These are phyloP conservation scores for Sindora glabra DNA, from an alignment of 306 rosid genomes.

Conservation along the genomic window DNA sequence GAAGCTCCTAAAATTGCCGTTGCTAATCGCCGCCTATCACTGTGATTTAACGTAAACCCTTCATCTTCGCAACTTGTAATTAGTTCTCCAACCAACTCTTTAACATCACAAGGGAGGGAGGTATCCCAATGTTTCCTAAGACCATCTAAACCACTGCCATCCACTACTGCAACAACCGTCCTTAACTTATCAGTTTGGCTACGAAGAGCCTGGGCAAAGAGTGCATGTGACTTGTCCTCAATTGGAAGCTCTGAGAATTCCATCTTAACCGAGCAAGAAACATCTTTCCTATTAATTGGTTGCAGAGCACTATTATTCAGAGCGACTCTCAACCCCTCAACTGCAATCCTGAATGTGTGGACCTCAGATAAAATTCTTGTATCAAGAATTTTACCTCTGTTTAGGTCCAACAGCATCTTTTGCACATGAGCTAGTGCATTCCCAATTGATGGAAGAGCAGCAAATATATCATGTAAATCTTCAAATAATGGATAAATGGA, in stretches of 20 bases:
- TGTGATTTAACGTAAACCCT: conserved; percentile 12
- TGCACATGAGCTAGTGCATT: conserved; percentile 36
- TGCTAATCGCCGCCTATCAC: conserved; percentile 20
- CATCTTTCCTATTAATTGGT: conserved; percentile 18
- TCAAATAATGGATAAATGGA: conserved; percentile 33
- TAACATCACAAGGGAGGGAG: conserved; percentile 23
- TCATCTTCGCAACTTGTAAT: conserved; percentile 12
- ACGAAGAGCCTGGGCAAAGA: conserved; percentile 32
- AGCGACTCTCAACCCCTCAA: conserved; percentile 44
- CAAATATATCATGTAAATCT: conserved; percentile 31
- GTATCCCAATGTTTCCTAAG: conserved; percentile 40
- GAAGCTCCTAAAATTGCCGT: conserved; percentile 42
- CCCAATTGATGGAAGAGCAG: conserved; percentile 31
- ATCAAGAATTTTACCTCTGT: conserved; percentile 33
- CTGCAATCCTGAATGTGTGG: conserved; percentile 31
- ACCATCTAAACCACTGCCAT: conserved; percentile 33
- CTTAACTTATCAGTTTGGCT: conserved; percentile 34
- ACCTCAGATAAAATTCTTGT: conserved; percentile 22
- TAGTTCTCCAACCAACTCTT: conserved; percentile 26
- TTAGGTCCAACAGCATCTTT: conserved; percentile 32
- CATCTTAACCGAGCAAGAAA: not conserved
- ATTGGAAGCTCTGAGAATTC: too few species aligned
- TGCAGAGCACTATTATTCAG: conserved; percentile 32
- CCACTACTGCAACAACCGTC: conserved; percentile 43
- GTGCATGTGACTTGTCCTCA: conserved; percentile 38